Percentiles rank a stretch among this genome's conserved stretches.
Evolutionary conservation across 139 green algal species (phyloP).

Genomic region (Micromonas pusilla): DNA sequence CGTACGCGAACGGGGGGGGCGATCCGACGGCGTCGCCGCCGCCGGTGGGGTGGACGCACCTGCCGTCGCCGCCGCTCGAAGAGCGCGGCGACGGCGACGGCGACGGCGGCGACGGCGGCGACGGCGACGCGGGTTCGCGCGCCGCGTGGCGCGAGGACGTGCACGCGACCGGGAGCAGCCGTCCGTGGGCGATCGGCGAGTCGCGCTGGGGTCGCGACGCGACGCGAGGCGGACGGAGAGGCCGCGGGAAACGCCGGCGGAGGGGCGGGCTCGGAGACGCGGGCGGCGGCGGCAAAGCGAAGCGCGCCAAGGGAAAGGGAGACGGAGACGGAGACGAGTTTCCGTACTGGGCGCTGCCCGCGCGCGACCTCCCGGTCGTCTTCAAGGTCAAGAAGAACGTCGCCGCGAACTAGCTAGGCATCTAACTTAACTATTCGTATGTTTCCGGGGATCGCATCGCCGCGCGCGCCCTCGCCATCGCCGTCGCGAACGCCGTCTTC

Average conservation of each 20-base stretch:
- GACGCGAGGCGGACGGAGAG: background rate
- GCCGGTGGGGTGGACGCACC: background rate
- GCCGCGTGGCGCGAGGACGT: background rate
- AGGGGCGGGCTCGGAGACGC: background rate
- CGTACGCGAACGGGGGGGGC: background rate
- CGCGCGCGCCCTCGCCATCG: too few species aligned
- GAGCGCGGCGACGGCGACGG: background rate
- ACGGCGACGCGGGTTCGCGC: background rate
- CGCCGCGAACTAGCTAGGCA: too few species aligned
- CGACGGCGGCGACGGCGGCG: background rate
- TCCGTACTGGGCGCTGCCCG: background rate
- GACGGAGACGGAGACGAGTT: background rate
- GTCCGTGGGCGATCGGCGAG: background rate
- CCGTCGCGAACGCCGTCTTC: too few species aligned
- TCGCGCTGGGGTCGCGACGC: background rate
- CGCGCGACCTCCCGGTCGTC: background rate
- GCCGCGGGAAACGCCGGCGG: background rate
- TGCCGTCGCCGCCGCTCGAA: background rate
- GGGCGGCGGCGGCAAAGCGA: too few species aligned
- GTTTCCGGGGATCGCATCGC: too few species aligned
- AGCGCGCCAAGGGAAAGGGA: background rate
- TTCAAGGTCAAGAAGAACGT: background rate
- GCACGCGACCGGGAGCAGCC: conserved; percentile 2
- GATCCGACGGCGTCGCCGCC: background rate
- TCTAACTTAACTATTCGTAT: too few species aligned